Evolutionary conservation across 768 basidiomycete species (phyloP), one percentile per base, ranked within the genome.

Genomic region (Podaxis sp.): DNA sequence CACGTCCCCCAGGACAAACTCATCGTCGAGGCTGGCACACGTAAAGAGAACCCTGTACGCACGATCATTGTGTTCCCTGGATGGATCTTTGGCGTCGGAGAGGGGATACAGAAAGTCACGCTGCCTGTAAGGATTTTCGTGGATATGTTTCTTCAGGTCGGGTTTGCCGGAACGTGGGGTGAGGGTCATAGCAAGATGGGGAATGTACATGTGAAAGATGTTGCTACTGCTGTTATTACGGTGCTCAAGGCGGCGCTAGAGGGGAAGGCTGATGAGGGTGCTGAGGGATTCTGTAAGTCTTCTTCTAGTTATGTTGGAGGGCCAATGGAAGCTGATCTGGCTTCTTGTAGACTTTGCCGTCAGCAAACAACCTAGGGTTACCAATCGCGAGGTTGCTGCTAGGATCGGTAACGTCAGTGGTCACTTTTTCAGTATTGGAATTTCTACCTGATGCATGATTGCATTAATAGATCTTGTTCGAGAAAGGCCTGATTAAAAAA

Each of bases 131-230:
- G 76, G 47, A 61, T 74, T 5, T 80, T 75, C 64, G 55, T 76
- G 36, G 63, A 67, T 44, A 68, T 76, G 59, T 69, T 67, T 51
- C 70, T 72, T 59, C 62, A 67, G 0, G 61, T 68, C 13, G 75
- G 77, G 25, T 69, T 70, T 44, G 72, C 72, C 0, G 79, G 79
- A n/a, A 77, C 77, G 1, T 81, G 75, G 74, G 80, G 78, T 14
- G 64, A 70, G 4, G 78, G 79, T 1, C 64, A 66, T 38, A 80
- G 78, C 40, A 32, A 70, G 9, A 72, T 76, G 70, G 69, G 68
- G 35, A 75, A 71, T 40, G 68, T 77, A 5, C 78, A 80, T 50
- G 74, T 82, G 54, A 73, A 73, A 53, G 79, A 81, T 55, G 71
- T 71, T 6, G 73, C 74, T 0, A 65, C 64, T 50, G 74, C 73